These are phyloP conservation scores for Aspergillus brasiliensis DNA, from an alignment of 2,329 filamentous ascomycete species.

Conservation along the genomic window DNA sequence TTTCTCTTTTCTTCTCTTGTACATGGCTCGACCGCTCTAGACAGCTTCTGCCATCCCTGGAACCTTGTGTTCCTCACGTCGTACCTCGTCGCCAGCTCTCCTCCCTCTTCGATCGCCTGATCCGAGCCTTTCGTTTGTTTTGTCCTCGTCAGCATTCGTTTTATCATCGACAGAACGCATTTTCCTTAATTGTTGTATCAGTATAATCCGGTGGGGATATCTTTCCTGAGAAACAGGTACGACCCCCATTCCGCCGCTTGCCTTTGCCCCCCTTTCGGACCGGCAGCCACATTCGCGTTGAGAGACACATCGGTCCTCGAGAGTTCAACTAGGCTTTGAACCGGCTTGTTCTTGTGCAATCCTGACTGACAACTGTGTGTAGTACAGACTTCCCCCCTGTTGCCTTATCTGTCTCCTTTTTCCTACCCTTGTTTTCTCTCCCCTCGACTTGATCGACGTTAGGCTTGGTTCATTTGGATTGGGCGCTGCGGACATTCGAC, in stretches of 20 bases:
- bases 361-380: constrained; percentile 29
- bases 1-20: constrained; percentile 25
- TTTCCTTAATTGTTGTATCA: constrained; percentile 34
- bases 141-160: constrained; percentile 28
- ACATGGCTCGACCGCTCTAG: constrained; percentile 36
- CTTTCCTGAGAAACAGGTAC: constrained; percentile 35
- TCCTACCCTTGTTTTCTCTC: neutral
- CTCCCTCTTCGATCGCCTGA: constrained; percentile 27
- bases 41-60: constrained; percentile 28
- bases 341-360: constrained; percentile 21
- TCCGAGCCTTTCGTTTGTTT: constrained; percentile 32
- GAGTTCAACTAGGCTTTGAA: constrained; percentile 15
- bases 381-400: constrained; percentile 23
- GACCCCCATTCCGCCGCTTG: neutral
- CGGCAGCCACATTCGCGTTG: constrained; percentile 8
- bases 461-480: constrained; percentile 12
- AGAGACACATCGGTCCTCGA: constrained; percentile 13
- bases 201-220: constrained; percentile 33
- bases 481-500: constrained; percentile 11
- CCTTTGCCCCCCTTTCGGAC: constrained; percentile 9
- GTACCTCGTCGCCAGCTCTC: constrained; percentile 31
- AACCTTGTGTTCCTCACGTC: constrained; percentile 31
- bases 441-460: constrained; percentile 22
- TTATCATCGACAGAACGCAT: constrained; percentile 23
- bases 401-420: constrained; percentile 22